A percentile compares a stretch with the other conserved stretches of the same genome.
Evolutionary conservation across 768 basidiomycete genomes (phyloP).

Genomic region (Panaeolus papilionaceus): DNA sequence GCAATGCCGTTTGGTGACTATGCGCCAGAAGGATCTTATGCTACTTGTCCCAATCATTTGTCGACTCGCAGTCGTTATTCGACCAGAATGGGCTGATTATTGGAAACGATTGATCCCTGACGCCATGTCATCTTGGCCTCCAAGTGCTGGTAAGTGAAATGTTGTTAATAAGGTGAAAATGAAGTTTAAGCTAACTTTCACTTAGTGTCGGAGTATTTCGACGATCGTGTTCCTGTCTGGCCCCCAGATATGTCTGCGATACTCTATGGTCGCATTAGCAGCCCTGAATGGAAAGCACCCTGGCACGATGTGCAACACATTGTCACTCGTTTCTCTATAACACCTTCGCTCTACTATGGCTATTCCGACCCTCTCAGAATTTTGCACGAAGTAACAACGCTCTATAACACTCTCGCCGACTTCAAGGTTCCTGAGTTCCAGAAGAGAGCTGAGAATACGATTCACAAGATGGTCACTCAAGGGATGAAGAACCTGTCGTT

Average conservation of each 20-base stretch:
- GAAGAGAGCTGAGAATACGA: constrained; percentile 71
- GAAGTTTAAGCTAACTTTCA: constrained; percentile 22
- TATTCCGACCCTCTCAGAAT: constrained; percentile 61
- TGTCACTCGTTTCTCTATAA: constrained; percentile 52
- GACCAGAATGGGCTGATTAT: constrained; percentile 91
- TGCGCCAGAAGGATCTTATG: constrained; percentile 60
- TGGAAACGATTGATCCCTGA: constrained; percentile 86
- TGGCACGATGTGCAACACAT: constrained; percentile 55
- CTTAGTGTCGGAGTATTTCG: constrained; percentile 54
- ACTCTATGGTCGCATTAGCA: constrained; percentile 63
- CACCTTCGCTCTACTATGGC: constrained; percentile 67
- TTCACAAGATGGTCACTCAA: constrained; percentile 59
- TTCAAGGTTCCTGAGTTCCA: constrained; percentile 53
- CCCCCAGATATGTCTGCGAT: constrained; percentile 80
- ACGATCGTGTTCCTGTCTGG: constrained; percentile 76
- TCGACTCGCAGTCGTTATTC: constrained; percentile 62
- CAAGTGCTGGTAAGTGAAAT: constrained; percentile 44
- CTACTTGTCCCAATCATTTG: constrained; percentile 69
- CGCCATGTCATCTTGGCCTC: constrained; percentile 64
- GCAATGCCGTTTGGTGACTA: constrained; percentile 63
- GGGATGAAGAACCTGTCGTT: constrained; percentile 56
- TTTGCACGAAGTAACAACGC: constrained; percentile 56
- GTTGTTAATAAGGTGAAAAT: neutral
- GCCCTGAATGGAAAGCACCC: constrained; percentile 72
- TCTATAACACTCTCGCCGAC: constrained; percentile 69